Evolutionary conservation across 805 yeast genomes (phyloP), one percentile per base, ranked within the genome.

Genomic region (Spathaspora gorwiae): DNA sequence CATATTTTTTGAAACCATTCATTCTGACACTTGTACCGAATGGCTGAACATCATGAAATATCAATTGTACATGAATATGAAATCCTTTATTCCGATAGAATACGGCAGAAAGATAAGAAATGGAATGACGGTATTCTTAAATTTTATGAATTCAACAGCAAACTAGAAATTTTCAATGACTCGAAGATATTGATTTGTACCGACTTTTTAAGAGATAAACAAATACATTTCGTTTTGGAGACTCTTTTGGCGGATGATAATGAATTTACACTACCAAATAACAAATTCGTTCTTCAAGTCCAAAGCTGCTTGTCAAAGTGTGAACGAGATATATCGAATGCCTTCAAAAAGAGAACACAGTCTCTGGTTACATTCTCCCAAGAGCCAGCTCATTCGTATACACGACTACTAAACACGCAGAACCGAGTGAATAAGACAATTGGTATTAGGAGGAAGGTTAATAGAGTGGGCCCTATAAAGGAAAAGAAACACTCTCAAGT

Each of bases 61-160:
- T 74, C 81, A 3, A 60, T 66, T 31, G 75, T 75, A 40, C 67
- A 72, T 40, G 79, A 77, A 52, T 79, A 64, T 53, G 49, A 59
- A n/a, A 60, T 78, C 2, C 64, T 78, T 12, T 79, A 68, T 55
- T 72, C 82, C 2, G 63, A 56, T 29, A 63, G 81, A 19, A 55
- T 75, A 7, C 49, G 47, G 9, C 80, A 79, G 53, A 75, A 70
- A 47, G 68, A 65, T 39, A 77, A 78, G 53, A 61, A 61, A 47
- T 79, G 83, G 83, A 64, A 64, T 45, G 84, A 79, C 52, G 83
- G 83, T 1, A 62, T 54, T 9, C 54, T 78, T 44, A 64, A 65
- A 45, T 66, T 61, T 54, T 79, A 73, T 54, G 70, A 68, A 50
- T 66, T 76, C 52, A 79, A 79, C 56, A 70, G 70, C 37, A 76